Conservation (phyloP, 2,329 filamentous ascomycete genomes). For the Aspergillus tamarii region DNA sequence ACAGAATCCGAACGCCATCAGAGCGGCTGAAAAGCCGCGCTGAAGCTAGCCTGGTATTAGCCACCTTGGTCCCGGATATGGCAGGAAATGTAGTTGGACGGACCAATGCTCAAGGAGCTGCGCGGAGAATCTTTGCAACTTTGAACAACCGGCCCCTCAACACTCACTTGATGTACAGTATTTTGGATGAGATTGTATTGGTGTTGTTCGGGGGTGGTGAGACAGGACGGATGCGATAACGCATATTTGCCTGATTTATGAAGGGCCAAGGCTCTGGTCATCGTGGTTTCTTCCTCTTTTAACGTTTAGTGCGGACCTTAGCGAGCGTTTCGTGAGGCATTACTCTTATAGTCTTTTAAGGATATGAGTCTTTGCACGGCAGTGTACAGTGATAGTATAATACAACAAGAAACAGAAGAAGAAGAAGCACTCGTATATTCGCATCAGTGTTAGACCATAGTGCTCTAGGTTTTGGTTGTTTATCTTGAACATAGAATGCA, state of each 20-base stretch:
- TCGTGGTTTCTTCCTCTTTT: not conserved
- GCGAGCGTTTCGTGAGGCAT: not conserved
- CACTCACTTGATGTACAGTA: slow-evolving; percentile 70
- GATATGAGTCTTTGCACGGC: not conserved
- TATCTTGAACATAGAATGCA: not conserved
- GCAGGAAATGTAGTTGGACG: slow-evolving; percentile 91
- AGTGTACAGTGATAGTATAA: not conserved
- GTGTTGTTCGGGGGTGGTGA: slow-evolving; percentile 59
- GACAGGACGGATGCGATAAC: slow-evolving; percentile 10
- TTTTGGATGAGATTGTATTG: slow-evolving; percentile 70
- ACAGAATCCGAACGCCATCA: slow-evolving; percentile 62
- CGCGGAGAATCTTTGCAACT: slow-evolving; percentile 83
- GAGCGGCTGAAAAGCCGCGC: slow-evolving; percentile 81
- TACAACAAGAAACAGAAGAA: not conserved
- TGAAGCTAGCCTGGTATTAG: slow-evolving; percentile 86
- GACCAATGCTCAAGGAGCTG: slow-evolving; percentile 87
- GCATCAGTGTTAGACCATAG: not conserved
- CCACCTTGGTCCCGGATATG: slow-evolving; percentile 85
- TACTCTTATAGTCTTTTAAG: not conserved
- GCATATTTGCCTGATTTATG: not conserved
- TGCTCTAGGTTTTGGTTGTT: not conserved
- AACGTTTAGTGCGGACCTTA: not conserved
- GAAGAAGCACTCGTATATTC: not conserved
- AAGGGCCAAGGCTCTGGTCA: not conserved
- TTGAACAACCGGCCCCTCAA: slow-evolving; percentile 91